A percentile compares a stretch with the other conserved stretches of the same genome.
Evolutionary conservation across 805 yeast species (phyloP).

Genomic region (Teunomyces aglyptinius): DNA sequence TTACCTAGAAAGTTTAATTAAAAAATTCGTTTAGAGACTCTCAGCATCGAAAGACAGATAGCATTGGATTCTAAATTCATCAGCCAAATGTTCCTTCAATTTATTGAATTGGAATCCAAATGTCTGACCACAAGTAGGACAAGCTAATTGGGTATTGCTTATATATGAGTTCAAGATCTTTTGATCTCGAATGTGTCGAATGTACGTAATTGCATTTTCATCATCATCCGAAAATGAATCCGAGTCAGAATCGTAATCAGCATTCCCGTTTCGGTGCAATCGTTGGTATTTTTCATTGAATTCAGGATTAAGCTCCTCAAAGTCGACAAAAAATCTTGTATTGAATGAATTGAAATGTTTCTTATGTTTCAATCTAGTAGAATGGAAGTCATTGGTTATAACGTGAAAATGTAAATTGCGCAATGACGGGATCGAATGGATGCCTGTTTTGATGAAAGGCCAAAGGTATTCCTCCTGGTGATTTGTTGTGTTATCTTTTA

Average conservation of each 20-base stretch:
- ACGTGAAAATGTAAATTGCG: conserved; percentile 72
- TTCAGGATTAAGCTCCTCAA: conserved; percentile 41
- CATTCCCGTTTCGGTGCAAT: background rate
- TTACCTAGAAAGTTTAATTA: too few relatives aligned
- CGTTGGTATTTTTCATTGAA: conserved; percentile 6
- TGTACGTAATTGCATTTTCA: background rate
- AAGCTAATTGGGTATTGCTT: conserved; percentile 22
- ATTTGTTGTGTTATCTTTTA: conserved; percentile 14
- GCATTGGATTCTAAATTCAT: conserved; percentile 21
- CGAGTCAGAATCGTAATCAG: conserved; percentile 10
- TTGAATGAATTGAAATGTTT: conserved; percentile 72
- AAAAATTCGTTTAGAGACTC: background rate
- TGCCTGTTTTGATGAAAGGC: conserved; percentile 50
- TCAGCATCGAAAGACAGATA: background rate
- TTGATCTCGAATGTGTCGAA: conserved; percentile 9
- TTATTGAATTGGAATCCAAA: conserved; percentile 24
- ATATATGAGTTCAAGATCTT: conserved; percentile 12
- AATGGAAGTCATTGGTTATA: conserved; percentile 60
- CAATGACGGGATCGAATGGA: conserved; percentile 72
- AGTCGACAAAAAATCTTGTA: conserved; percentile 59
- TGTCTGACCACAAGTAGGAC: conserved; percentile 24
- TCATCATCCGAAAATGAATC: background rate
- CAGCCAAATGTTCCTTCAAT: conserved; percentile 28
- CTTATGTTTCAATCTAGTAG: conserved; percentile 54
- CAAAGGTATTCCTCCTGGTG: conserved; percentile 17